Conservation (phyloP, 768 basidiomycete genomes). For the Cystofilobasidium macerans region DNA sequence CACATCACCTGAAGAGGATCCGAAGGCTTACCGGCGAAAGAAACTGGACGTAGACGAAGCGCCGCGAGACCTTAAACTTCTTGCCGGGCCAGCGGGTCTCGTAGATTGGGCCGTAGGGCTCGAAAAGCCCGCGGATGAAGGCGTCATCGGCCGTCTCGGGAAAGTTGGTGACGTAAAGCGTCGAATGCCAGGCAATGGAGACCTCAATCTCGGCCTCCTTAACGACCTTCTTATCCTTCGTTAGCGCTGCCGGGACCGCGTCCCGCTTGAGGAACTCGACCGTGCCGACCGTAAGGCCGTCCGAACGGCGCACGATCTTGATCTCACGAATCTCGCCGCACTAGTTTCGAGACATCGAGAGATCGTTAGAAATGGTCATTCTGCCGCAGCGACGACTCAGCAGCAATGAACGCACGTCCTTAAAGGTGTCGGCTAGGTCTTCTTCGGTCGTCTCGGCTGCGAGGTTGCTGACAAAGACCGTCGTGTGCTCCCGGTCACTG, state of each 20-base stretch:
- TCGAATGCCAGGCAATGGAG: slow-evolving; percentile 84
- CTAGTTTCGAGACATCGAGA: slow-evolving; percentile 41
- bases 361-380: neutral
- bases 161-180: slow-evolving; percentile 92
- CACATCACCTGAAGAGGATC: neutral
- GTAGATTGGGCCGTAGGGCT: slow-evolving; percentile 73
- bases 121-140: slow-evolving; percentile 63
- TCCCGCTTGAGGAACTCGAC: slow-evolving; percentile 73
- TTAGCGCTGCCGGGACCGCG: slow-evolving; percentile 70
- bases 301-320: slow-evolving; percentile 48
- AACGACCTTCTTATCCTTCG: slow-evolving; percentile 86
- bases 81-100: slow-evolving; percentile 98
- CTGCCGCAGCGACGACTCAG: neutral
- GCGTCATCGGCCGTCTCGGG: slow-evolving; percentile 71
- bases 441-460: slow-evolving; percentile 50
- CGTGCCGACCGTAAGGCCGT: slow-evolving; percentile 52
- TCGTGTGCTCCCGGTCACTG: slow-evolving; percentile 91
- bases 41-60: slow-evolving; percentile 92
- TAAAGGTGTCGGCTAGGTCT: slow-evolving; percentile 63
- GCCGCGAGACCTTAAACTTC: slow-evolving; percentile 78
- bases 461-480: slow-evolving; percentile 73
- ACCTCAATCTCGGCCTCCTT: slow-evolving; percentile 66
- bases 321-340: slow-evolving; percentile 79
- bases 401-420: slow-evolving; percentile 55
- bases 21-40: slow-evolving; percentile 57